Conservation (phyloP, 2,329 filamentous ascomycete species). For the Pseudogymnoascus sp. region DNA sequence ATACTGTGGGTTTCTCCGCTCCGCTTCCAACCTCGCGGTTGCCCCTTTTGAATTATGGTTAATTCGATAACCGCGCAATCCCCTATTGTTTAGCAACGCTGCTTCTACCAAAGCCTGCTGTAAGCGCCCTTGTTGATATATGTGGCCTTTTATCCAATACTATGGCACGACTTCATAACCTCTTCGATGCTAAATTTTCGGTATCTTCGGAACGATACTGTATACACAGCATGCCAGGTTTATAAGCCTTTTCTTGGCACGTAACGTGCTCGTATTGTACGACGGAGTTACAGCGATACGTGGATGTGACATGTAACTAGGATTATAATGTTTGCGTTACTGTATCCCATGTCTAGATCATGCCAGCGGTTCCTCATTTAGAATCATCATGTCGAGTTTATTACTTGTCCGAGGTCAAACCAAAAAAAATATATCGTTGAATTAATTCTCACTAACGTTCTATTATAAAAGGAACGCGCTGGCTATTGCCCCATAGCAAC, state of each 20-base stretch:
- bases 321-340: neutral
- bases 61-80: neutral
- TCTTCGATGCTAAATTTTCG: neutral
- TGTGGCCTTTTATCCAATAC: conserved; percentile 1
- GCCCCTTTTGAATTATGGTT: conserved; percentile 3
- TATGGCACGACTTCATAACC: neutral
- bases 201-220: neutral
- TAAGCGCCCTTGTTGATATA: neutral
- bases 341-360: neutral
- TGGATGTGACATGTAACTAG: neutral
- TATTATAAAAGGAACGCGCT: neutral
- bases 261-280: neutral
- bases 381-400: neutral
- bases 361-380: neutral
- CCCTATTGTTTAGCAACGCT: neutral
- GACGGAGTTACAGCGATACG: neutral
- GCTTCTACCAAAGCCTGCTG: no score
- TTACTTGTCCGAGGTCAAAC: neutral
- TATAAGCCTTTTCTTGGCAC: conserved; percentile 5
- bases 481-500: neutral
- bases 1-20: conserved; percentile 3
- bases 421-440: neutral
- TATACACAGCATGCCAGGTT: neutral
- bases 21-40: neutral
- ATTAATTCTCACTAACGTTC: neutral